These are phyloP conservation scores for Didymella glomerata DNA, from an alignment of 2,329 filamentous ascomycete genomes.

Conservation along the genomic window DNA sequence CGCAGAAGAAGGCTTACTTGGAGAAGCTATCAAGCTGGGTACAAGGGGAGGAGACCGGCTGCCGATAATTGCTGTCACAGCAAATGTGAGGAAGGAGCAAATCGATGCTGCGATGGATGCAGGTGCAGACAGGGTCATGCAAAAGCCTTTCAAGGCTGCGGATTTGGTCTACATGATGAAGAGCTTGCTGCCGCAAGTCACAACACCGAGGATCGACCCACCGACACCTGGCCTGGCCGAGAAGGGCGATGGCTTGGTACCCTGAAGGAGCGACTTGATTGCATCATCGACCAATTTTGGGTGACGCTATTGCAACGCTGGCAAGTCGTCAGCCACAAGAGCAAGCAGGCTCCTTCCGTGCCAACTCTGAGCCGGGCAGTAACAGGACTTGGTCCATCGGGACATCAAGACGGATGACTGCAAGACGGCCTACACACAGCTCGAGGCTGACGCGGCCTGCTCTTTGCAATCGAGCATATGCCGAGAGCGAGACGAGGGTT, in stretches of 20 bases:
- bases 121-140: slow-evolving; percentile 49
- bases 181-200: slow-evolving; percentile 36
- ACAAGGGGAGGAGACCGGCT: slow-evolving; percentile 32
- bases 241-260: slow-evolving; percentile 26
- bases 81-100: slow-evolving; percentile 50
- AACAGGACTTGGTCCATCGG: background rate
- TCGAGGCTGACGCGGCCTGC: background rate
- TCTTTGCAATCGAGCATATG: background rate
- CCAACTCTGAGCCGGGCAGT: background rate
- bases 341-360: background rate
- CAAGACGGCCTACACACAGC: background rate
- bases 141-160: slow-evolving; percentile 48
- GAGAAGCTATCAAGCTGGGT: slow-evolving; percentile 30
- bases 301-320: background rate
- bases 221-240: slow-evolving; percentile 25
- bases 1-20: slow-evolving; percentile 36
- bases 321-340: background rate
- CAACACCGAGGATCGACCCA: slow-evolving; percentile 29
- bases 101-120: slow-evolving; percentile 46
- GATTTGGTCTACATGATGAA: slow-evolving; percentile 50
- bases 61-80: slow-evolving; percentile 51
- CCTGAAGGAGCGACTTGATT: slow-evolving; percentile 15
- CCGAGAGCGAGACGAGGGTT: background rate
- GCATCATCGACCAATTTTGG: background rate
- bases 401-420: no score